Conservation (phyloP, 2,329 filamentous ascomycete genomes). For the Calonectria pseudoreteaudii region DNA sequence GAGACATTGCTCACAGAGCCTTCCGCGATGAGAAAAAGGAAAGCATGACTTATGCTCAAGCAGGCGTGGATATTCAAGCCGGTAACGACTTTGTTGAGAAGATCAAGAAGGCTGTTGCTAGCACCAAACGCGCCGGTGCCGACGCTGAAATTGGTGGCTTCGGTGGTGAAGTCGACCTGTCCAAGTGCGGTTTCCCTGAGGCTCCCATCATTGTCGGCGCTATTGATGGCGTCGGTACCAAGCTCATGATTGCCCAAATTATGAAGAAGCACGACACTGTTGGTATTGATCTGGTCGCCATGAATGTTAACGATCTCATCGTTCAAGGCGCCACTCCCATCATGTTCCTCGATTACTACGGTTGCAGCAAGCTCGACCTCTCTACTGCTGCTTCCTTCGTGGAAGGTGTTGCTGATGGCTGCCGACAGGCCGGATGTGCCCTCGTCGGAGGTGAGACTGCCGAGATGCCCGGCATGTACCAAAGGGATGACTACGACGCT, state of each 20-base stretch:
- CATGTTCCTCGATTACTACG: slow-evolving; percentile 98
- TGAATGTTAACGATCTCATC: slow-evolving; percentile 98
- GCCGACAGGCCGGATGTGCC: slow-evolving; percentile 85
- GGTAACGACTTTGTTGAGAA: slow-evolving; percentile 92
- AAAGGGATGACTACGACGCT: slow-evolving; percentile 90
- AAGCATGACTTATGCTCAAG: slow-evolving; percentile 88
- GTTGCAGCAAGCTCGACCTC: slow-evolving; percentile 88
- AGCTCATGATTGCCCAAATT: slow-evolving; percentile 70
- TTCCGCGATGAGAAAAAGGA: slow-evolving; percentile 63
- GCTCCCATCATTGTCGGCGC: slow-evolving; percentile 90
- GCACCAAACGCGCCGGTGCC: slow-evolving; percentile 86
- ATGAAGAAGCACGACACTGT: slow-evolving; percentile 94
- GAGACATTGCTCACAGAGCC: slow-evolving; percentile 88
- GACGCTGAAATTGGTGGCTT: slow-evolving; percentile 97
- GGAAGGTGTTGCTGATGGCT: slow-evolving; percentile 89
- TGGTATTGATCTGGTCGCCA: slow-evolving; percentile 95
- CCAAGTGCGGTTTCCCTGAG: slow-evolving; percentile 77
- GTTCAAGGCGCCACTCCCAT: slow-evolving; percentile 95
- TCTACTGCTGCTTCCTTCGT: slow-evolving; percentile 86
- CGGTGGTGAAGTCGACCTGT: slow-evolving; percentile 74
- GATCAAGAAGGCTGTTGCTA: slow-evolving; percentile 90
- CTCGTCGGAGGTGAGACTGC: slow-evolving; percentile 98
- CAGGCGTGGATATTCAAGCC: slow-evolving; percentile 93
- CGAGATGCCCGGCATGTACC: slow-evolving; percentile 97
- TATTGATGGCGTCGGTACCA: slow-evolving; percentile 78